Conservation (phyloP, 371 early-diverging fungal species). For the Haplosporangium sp. region DNA sequence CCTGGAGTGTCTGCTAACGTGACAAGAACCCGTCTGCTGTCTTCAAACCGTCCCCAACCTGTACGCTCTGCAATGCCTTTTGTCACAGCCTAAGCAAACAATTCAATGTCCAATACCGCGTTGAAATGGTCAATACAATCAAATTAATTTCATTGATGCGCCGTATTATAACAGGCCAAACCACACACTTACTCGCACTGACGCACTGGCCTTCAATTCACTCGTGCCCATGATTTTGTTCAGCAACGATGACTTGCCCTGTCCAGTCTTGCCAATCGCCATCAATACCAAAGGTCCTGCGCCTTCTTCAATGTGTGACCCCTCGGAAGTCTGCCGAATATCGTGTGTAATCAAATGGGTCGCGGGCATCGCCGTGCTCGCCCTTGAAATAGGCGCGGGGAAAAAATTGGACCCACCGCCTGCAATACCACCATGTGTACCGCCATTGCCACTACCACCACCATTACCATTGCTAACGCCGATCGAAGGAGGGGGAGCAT, state of each 20-base stretch:
- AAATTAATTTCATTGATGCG: too few relatives aligned
- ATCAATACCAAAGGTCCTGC: slow-evolving; percentile 47
- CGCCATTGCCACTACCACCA: slow-evolving; percentile 4
- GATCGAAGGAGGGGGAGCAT: too few relatives aligned
- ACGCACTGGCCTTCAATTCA: slow-evolving; percentile 61
- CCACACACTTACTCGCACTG: slow-evolving; percentile 55
- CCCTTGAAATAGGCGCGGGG: slow-evolving; percentile 26
- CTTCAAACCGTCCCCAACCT: slow-evolving; percentile 60
- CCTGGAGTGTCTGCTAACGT: slow-evolving; percentile 66
- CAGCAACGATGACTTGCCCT: slow-evolving; percentile 63
- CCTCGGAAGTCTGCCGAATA: slow-evolving; percentile 21
- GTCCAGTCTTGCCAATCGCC: slow-evolving; percentile 53
- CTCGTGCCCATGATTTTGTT: slow-evolving; percentile 62
- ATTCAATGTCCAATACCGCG: too few relatives aligned
- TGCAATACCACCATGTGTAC: slow-evolving; percentile 1
- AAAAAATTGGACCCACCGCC: slow-evolving; percentile 28
- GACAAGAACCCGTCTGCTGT: slow-evolving; percentile 55
- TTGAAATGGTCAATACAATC: too few relatives aligned
- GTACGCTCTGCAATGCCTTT: slow-evolving; percentile 62
- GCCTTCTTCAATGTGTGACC: slow-evolving; percentile 46
- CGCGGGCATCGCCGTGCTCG: slow-evolving; percentile 27
- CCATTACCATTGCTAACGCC: too few relatives aligned
- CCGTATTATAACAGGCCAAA: background rate
- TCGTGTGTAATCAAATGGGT: slow-evolving; percentile 41
- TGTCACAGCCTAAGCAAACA: slow-evolving; percentile 63